phyloP scores from a whole-genome alignment of 2,329 filamentous ascomycete species.

The Talaromyces piceae region DNA sequence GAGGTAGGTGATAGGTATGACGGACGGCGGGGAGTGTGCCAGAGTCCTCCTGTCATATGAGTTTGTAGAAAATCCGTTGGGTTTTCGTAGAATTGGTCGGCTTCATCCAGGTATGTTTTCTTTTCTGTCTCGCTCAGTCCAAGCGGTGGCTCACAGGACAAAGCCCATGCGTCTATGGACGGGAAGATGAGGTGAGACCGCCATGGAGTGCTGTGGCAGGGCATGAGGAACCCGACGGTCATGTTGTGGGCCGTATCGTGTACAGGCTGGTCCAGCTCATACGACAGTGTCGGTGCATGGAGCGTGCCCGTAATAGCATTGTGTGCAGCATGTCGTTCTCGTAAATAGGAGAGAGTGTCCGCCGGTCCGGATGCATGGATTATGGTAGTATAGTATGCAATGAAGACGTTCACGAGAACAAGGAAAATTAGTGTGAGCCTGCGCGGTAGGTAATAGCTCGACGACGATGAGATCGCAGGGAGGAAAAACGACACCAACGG shows the following conservation, averaged over 20 bases:
- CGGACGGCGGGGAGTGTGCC: constrained; percentile 25
- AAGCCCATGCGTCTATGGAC: constrained; percentile 67
- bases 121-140: constrained; percentile 55
- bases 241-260: constrained; percentile 28
- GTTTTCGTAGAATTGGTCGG: constrained; percentile 76
- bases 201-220: constrained; percentile 95
- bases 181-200: constrained; percentile 76
- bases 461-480: constrained; percentile 30
- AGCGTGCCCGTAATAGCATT: constrained; percentile 29
- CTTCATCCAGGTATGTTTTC: constrained; percentile 71
- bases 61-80: constrained; percentile 50
- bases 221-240: constrained; percentile 75
- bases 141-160: constrained; percentile 86
- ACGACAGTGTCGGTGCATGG: constrained; percentile 15
- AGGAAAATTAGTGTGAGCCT: constrained; percentile 48
- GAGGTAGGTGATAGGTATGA: constrained; percentile 19
- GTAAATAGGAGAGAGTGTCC: constrained; percentile 65
- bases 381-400: constrained; percentile 66
- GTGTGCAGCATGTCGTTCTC: constrained; percentile 62
- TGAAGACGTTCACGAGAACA: constrained; percentile 58
- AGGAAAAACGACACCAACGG: constrained; percentile 60
- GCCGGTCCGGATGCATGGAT: constrained; percentile 77
- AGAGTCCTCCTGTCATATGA: constrained; percentile 43
- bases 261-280: not conserved
- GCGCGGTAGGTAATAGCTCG: constrained; percentile 38